A percentile compares a stretch with the other conserved stretches of the same genome.
These are phyloP conservation scores for Orbilia quercus DNA, from an alignment of 2,329 filamentous ascomycete species.

Conservation along the genomic window DNA sequence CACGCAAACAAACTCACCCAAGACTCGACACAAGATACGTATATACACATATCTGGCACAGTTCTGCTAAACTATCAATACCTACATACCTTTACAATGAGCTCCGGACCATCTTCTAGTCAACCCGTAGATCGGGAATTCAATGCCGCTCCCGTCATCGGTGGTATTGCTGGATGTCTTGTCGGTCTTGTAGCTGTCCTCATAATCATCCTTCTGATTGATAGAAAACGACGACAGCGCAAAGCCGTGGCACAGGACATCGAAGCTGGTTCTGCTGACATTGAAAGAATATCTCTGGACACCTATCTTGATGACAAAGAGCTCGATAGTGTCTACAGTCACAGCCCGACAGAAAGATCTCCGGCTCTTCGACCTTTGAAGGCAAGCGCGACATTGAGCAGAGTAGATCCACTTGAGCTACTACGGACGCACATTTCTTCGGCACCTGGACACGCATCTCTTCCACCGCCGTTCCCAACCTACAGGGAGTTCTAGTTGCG, in stretches of 20 bases:
- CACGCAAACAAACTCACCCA: no score
- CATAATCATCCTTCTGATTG: conserved; percentile 4
- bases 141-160: conserved; percentile 32
- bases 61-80: no score
- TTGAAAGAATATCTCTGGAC: conserved; percentile 14
- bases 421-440: conserved; percentile 5
- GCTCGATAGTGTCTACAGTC: conserved; percentile 21
- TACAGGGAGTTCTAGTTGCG: conserved; percentile 14
- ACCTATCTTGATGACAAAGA: conserved; percentile 48
- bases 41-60: no score
- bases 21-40: no score
- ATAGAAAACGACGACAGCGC: background rate
- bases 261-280: conserved; percentile 5
- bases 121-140: conserved; percentile 11
- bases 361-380: conserved; percentile 22
- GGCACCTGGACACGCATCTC: conserved; percentile 1
- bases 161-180: conserved; percentile 16
- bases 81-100: background rate
- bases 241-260: background rate
- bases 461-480: conserved; percentile 41
- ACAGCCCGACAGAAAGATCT: conserved; percentile 45
- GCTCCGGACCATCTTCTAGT: background rate
- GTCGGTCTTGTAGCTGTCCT: conserved; percentile 8
- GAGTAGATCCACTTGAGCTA: background rate
- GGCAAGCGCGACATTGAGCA: background rate